A percentile compares a stretch with the other conserved stretches of the same genome.
Conservation (phyloP, 2,329 filamentous ascomycete species). For the Cercospora zeae-maydis region DNA sequence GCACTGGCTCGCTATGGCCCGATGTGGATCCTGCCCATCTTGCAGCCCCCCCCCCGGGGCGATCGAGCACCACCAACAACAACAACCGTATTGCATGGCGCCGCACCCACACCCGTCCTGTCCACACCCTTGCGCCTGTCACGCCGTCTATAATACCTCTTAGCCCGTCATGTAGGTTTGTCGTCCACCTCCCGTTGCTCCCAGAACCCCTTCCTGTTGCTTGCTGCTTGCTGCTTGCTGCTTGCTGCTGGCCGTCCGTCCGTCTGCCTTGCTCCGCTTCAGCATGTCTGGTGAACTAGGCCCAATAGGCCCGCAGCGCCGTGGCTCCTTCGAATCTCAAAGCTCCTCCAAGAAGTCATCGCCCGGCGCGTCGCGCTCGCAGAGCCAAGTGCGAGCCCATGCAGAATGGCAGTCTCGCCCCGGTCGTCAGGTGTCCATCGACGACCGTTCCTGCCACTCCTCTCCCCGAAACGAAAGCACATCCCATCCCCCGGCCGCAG, state of each 20-base stretch:
- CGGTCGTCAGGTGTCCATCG: slow-evolving; percentile 19
- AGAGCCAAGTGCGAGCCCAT: slow-evolving; percentile 15
- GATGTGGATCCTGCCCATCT: slow-evolving; percentile 13
- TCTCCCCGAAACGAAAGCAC: slow-evolving; percentile 8
- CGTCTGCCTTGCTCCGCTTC: neutral
- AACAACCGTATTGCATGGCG: slow-evolving; percentile 18
- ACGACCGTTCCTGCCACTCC: slow-evolving; percentile 4
- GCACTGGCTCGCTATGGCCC: neutral
- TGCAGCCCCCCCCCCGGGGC: slow-evolving; percentile 10
- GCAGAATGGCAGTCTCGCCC: slow-evolving; percentile 10
- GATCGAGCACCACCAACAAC: slow-evolving; percentile 12
- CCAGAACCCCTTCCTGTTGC: slow-evolving; percentile 5
- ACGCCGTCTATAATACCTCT: slow-evolving; percentile 13
- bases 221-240: neutral
- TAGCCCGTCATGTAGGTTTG: slow-evolving; percentile 13
- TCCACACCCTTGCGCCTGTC: slow-evolving; percentile 1
- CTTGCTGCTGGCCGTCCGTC: neutral
- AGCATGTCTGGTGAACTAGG: slow-evolving; percentile 17
- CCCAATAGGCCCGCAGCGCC: slow-evolving; percentile 8
- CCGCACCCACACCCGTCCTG: slow-evolving; percentile 9
- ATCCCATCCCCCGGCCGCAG: neutral
- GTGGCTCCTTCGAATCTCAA: slow-evolving; percentile 19
- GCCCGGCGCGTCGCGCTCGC: slow-evolving; percentile 16
- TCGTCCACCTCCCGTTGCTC: neutral
- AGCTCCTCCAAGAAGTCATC: slow-evolving; percentile 23